Evolutionary conservation across 768 basidiomycete genomes (phyloP).

Genomic region (Boletus reticulatus): DNA sequence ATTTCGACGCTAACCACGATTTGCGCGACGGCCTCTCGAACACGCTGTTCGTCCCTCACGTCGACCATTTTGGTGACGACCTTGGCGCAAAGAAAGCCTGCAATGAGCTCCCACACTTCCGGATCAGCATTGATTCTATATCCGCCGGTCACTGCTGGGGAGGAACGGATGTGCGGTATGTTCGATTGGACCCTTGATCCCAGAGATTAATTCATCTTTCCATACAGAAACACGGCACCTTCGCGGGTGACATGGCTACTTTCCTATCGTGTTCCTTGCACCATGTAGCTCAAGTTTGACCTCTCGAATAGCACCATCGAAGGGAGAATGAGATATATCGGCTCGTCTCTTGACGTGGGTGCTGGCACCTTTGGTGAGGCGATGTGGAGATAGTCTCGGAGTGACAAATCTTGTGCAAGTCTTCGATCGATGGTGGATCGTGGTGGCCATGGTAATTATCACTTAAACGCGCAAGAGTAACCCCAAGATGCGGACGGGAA

Average conservation of each 20-base stretch:
- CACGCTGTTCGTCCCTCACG: slow-evolving; percentile 22
- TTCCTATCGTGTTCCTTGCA: slow-evolving; percentile 44
- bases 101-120: slow-evolving; percentile 18
- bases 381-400: too few relatives aligned
- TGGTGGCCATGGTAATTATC: too few relatives aligned
- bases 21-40: slow-evolving; percentile 28
- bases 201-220: neutral
- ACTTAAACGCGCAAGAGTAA: too few relatives aligned
- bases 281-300: slow-evolving; percentile 33
- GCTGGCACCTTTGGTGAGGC: neutral
- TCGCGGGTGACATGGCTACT: neutral
- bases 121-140: slow-evolving; percentile 26
- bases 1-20: slow-evolving; percentile 35
- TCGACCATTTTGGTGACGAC: slow-evolving; percentile 36
- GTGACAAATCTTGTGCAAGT: too few relatives aligned
- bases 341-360: slow-evolving; percentile 20
- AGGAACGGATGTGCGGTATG: neutral
- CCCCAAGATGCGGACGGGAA: too few relatives aligned
- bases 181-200: neutral
- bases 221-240: neutral
- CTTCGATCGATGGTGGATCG: too few relatives aligned
- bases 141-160: slow-evolving; percentile 40
- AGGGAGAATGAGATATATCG: slow-evolving; percentile 29
- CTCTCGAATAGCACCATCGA: slow-evolving; percentile 33
- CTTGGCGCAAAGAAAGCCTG: slow-evolving; percentile 29